Evolutionary conservation across 441 rosid genomes (phyloP).

Genomic region (Gossypium schwendimanii): DNA sequence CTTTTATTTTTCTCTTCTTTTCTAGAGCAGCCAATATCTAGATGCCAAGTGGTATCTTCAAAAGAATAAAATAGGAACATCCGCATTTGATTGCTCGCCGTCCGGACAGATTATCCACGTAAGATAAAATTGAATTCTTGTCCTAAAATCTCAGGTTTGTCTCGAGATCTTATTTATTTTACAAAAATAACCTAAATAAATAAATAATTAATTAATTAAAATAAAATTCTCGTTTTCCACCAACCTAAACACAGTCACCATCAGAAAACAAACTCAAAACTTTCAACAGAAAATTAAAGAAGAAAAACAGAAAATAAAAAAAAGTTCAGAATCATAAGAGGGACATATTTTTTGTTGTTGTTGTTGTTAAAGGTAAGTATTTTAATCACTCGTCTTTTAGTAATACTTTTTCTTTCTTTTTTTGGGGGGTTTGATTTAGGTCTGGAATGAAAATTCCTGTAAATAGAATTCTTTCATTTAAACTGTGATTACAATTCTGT

Average conservation of each 20-base stretch:
- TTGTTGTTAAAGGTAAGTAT: neutral
- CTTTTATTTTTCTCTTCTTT: too few relatives aligned
- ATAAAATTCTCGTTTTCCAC: neutral
- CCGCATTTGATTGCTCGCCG: neutral
- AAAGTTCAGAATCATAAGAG: neutral
- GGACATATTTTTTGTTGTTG: neutral
- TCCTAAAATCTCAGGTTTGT: neutral
- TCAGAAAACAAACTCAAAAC: neutral
- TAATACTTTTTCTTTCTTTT: neutral
- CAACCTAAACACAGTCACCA: neutral
- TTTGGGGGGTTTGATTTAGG: neutral
- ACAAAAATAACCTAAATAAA: neutral
- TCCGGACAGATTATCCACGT: slow-evolving; percentile 5
- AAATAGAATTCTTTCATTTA: neutral
- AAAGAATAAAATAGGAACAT: neutral
- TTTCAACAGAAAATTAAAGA: neutral
- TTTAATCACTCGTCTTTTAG: neutral
- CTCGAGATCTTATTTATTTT: neutral
- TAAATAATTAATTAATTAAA: neutral
- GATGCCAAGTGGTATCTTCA: neutral
- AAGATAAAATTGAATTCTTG: neutral
- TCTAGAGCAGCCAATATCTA: neutral
- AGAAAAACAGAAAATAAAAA: neutral
- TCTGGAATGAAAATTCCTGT: neutral
- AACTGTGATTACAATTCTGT: neutral